phyloP scores from a whole-genome alignment of 257 asterid genomes.

The Verbena officinalis region DNA sequence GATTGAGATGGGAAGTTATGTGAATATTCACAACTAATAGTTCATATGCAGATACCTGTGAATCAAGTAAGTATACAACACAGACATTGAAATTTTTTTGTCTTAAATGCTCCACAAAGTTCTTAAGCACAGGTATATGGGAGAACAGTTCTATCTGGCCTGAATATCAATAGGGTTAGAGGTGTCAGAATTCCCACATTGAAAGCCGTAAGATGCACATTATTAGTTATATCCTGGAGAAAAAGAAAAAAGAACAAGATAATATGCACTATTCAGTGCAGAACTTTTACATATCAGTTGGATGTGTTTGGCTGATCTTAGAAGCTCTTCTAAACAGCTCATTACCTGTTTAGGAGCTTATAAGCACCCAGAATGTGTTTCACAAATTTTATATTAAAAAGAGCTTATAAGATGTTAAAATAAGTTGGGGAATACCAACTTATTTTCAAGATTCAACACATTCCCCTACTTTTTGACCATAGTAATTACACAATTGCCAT shows the following conservation, averaged over 20 bases:
- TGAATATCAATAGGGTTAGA: slow-evolving; percentile 36
- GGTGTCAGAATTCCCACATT: slow-evolving; percentile 27
- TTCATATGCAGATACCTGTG: slow-evolving; percentile 62
- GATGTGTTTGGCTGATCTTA: no score
- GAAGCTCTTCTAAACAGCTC: no score
- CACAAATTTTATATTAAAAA: no score
- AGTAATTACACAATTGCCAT: no score
- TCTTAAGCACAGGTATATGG: slow-evolving; percentile 91
- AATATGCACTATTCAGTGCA: background rate
- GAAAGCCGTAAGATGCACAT: slow-evolving; percentile 5
- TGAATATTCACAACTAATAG: slow-evolving; percentile 1
- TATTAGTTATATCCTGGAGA: background rate
- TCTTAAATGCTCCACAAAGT: slow-evolving; percentile 83
- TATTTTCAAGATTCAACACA: no score
- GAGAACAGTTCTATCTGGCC: slow-evolving; percentile 98
- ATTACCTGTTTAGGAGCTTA: no score
- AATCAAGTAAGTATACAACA: slow-evolving; percentile 91
- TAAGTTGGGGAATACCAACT: no score
- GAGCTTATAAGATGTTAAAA: no score
- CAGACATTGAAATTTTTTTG: slow-evolving; percentile 87
- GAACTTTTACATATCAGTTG: background rate
- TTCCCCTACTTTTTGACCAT: no score
- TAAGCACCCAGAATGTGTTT: no score
- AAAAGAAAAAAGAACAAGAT: background rate
- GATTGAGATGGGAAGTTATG: slow-evolving; percentile 5